Base-by-base conservation (phyloP, 768 basidiomycete genomes). In the Fomitopsis pulvina region DNA sequence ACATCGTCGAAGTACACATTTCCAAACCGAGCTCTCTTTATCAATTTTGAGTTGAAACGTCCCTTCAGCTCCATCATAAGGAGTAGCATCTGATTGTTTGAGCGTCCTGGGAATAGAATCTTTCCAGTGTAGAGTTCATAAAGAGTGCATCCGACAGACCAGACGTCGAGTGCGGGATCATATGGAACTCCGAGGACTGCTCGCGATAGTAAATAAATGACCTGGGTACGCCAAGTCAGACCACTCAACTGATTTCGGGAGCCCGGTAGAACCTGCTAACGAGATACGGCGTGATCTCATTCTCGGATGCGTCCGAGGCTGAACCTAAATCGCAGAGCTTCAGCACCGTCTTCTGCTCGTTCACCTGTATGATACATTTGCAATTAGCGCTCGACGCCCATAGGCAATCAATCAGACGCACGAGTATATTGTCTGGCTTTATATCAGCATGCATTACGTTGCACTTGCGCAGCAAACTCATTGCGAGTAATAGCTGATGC, bases 41-140 rank as follows among this genome's bases (percentile, higher is more conserved):
- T 87, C 82, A 92, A 83, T 68, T 92, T 92, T 55, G 80, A 76
- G 62, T 92, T 94, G 71, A 98, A 89, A 43, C 92, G 78, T 29
- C 96, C 94, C 66, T 91, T 94, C 51, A 96, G 75, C 66, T 98
- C 95, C 93, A 97, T 97, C 88, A 97, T 96, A 50, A 90, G 80
- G 48, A 92, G 74, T 18, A 98, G 73, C 95, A 98, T 98, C 61
- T 98, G 94, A 62, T 96, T 96, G 68, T 99, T 98, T 16, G 90
- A 90, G 32, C 92, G 82, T 11, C 95, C 95, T 0, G 96, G 96
- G 66, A 98, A 92, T 34, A 99, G 81, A 49, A 98, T 98, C 72
- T 96, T 97, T 65, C 92, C 92, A 1, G 92, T 93, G 69, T 92
- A 95, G 14, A 94, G 72, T 61, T 94, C 92, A 62, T 91, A 95